phyloP scores from a whole-genome alignment of 257 asterid species.

The Knoxia roxburghii region DNA sequence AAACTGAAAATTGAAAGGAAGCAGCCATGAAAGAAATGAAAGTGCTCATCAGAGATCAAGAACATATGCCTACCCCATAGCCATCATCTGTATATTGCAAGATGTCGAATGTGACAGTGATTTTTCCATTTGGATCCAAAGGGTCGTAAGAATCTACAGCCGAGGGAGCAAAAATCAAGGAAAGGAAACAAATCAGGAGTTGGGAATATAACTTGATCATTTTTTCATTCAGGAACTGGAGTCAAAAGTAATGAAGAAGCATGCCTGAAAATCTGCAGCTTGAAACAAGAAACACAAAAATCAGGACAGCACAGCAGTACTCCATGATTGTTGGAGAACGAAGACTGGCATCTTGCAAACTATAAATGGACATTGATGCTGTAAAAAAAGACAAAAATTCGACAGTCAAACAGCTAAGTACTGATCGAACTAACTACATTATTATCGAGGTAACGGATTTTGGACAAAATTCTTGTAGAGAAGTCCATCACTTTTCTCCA shows the following conservation, averaged over 20 bases:
- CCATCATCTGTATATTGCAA: conserved; percentile 45
- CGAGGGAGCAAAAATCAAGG: conserved; percentile 16
- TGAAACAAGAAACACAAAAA: conserved; percentile 23
- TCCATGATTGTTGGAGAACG: conserved; percentile 27
- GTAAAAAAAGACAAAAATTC: conserved; percentile 6
- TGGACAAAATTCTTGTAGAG: neutral
- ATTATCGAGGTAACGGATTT: neutral
- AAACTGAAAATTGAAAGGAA: neutral
- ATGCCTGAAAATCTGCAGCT: conserved; percentile 46
- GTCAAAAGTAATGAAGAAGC: neutral
- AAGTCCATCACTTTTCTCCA: conserved; percentile 2
- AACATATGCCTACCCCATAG: conserved; percentile 51
- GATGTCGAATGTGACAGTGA: conserved; percentile 47
- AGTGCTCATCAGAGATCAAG: neutral
- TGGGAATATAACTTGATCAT: neutral
- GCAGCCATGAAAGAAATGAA: neutral
- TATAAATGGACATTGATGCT: conserved; percentile 1
- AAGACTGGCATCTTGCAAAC: neutral
- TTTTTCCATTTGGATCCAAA: conserved; percentile 62
- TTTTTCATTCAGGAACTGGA: conserved; percentile 1
- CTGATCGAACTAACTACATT: neutral
- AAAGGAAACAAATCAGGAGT: conserved; percentile 2
- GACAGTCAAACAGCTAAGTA: neutral
- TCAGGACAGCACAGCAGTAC: conserved; percentile 5
- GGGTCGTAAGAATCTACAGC: conserved; percentile 66